phyloP scores from a whole-genome alignment of 371 early-diverging fungal genomes.

The Apophysomyces ossiformis region DNA sequence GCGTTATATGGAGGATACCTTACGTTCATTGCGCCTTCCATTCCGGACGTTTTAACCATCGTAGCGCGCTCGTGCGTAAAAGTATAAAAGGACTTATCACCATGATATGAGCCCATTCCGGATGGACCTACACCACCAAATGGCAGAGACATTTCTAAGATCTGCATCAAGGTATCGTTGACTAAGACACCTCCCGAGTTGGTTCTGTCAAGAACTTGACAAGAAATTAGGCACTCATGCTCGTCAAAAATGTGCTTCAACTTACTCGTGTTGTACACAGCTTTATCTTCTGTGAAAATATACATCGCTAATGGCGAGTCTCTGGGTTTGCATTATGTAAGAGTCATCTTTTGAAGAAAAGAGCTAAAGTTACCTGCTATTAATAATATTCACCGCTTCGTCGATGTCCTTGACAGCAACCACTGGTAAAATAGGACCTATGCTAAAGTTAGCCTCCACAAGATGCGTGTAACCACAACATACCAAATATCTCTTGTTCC shows the following conservation, averaged over 20 bases:
- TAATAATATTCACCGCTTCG: constrained; percentile 76
- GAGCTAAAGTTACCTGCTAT: constrained; percentile 51
- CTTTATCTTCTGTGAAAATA: constrained; percentile 51
- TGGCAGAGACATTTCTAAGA: constrained; percentile 61
- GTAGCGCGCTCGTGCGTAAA: constrained; percentile 72
- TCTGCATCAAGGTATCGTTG: constrained; percentile 76
- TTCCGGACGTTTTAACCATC: constrained; percentile 53
- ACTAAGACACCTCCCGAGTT: constrained; percentile 70
- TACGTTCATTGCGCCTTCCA: constrained; percentile 49
- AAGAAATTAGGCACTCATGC: too few relatives aligned
- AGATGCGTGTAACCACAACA: background rate
- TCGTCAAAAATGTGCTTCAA: background rate
- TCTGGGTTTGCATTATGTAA: constrained; percentile 17
- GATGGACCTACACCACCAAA: constrained; percentile 89
- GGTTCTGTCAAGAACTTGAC: constrained; percentile 47
- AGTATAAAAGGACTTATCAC: constrained; percentile 74
- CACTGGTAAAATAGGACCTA: constrained; percentile 85
- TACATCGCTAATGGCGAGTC: constrained; percentile 77
- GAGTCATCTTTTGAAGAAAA: background rate
- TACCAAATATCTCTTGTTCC: constrained; percentile 79
- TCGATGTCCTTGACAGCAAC: constrained; percentile 74
- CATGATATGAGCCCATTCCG: constrained; percentile 77
- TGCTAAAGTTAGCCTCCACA: background rate
- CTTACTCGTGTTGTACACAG: constrained; percentile 40
- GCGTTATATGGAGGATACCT: constrained; percentile 58